Percentiles rank a stretch among this genome's conserved stretches.
Evolutionary conservation across 768 basidiomycete genomes (phyloP).

Genomic region (Boletus vermiculosoides): DNA sequence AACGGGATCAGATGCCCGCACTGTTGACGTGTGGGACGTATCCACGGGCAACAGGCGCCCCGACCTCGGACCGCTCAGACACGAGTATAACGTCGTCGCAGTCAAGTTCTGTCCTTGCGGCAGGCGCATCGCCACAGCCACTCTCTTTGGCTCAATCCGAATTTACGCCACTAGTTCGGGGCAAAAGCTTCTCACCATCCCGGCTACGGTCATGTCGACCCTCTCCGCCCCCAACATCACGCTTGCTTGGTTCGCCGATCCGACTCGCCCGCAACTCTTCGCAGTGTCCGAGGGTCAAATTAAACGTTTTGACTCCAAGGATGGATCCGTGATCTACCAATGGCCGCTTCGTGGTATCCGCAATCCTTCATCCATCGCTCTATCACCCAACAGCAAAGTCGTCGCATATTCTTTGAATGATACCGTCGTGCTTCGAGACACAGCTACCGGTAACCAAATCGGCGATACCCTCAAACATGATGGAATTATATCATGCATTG

Average conservation of each 20-base stretch:
- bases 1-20: constrained; percentile 17
- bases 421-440: constrained; percentile 11
- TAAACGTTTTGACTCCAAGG: constrained; percentile 15
- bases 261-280: constrained; percentile 8
- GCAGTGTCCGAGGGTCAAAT: constrained; percentile 19
- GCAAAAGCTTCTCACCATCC: constrained; percentile 17
- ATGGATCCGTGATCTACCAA: constrained; percentile 13
- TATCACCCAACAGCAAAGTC: constrained; percentile 14
- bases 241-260: constrained; percentile 10
- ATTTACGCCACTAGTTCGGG: constrained; percentile 8
- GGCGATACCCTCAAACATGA: constrained; percentile 7
- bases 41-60: constrained; percentile 10
- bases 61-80: constrained; percentile 1
- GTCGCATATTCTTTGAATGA: constrained; percentile 16
- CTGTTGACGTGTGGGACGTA: constrained; percentile 15
- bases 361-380: constrained; percentile 8
- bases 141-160: constrained; percentile 20
- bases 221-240: background rate
- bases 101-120: constrained; percentile 23
- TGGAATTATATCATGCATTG: constrained; percentile 11
- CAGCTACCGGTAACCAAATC: constrained; percentile 7
- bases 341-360: constrained; percentile 12
- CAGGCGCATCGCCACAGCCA: constrained; percentile 17
- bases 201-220: constrained; percentile 10
- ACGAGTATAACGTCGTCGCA: constrained; percentile 19